Evolutionary conservation across 805 yeast species (phyloP), one percentile per base, ranked within the genome.

Genomic region (Candida germanica): DNA sequence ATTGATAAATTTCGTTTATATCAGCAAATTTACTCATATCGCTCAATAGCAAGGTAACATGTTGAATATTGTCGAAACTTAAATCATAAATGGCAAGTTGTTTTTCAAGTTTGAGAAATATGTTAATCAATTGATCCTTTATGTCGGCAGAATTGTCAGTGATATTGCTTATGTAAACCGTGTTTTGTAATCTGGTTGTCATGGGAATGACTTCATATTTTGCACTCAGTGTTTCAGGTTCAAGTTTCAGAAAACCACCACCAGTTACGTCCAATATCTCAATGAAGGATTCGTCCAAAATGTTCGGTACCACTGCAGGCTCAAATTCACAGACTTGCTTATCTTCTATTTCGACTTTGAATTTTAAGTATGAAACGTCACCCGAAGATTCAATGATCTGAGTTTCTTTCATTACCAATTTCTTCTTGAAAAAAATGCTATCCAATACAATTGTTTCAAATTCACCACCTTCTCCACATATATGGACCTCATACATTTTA

Each of bases 391-490:
- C 55, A 1, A 75, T 59, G 1, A 73, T 55, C 19, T 65, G 51
- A 11, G 54, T 54, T 2, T 69, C 61, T 1, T 48, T 55, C 12
- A 83, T 58, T 6, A 59, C 62, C 29, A 82, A 55, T 25, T 76
- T 79, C 30, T 73, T 65, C 21, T 61, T 63, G 62, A 91, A 93
- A 42, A 87, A 81, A 0, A 96, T 95, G 1, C 94, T 87, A 58
- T 93, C 96, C 19, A 93, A 66, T 2, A 91, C 98, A 47, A 91
- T 64, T 0, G 96, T 83, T 57, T 93, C 99, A 58, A 87, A 93
- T 58, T 93, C 99, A 1, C 99, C 99, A 22, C 99, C 99, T 66
- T 93, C 99, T 10, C 99, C 99, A 64, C 98, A 93, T 0, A 93
- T 79, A 56, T 91, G 96, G 10, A 89, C 85, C 2, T 89, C 95